Evolutionary conservation across 164 flowering plant species (phyloP), one percentile per base, ranked within the genome.

Genomic region (Tetrastigma voinierianum): DNA sequence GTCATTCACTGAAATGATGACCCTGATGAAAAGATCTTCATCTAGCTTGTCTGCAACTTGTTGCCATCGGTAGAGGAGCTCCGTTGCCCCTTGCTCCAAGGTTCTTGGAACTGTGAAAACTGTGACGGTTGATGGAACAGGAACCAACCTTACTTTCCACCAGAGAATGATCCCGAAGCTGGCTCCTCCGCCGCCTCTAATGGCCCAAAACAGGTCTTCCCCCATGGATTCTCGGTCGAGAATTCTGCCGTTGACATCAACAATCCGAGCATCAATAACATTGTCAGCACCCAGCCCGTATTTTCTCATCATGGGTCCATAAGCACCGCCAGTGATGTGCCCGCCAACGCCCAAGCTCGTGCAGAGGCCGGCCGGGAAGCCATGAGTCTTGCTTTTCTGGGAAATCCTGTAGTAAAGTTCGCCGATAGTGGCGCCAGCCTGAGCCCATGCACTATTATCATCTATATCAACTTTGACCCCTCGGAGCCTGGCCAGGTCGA

Each of bases 341-440:
- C 84, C 80, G 0, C n/a, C 84, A 9, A 79, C 19, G 24, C 84
- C 84, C 13, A 81, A 23, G 46, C 77, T 81, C 3, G 78, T 56
- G 57, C 80, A 81, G 7, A 81, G 71, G 1, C 84, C 84, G 1
- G n/a, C n/a, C n/a, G n/a, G 84, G 61, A 76, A 81, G 56, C 78
- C 84, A 45, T 68, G 80, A 1, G n/a, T 47, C 1, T 49, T 67
- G 65, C 82, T 81, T 56, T 74, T 74, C 68, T 74, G 52, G 0
- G 76, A 58, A 48, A 81, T 78, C 46, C 70, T 61, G 32, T 81
- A 76, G 59, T 81, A 81, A 45, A 70, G 68, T 66, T 85, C 89
- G 0, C 89, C 89, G 4, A 76, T n/a, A 0, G 78, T n/a, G 7
- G 89, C 89, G 1, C 89, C 89, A 0, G 86, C n/a, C n/a, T 80